Evolutionary conservation across 169 alveolate genomes (phyloP).

Genomic region (Theileria equi): DNA sequence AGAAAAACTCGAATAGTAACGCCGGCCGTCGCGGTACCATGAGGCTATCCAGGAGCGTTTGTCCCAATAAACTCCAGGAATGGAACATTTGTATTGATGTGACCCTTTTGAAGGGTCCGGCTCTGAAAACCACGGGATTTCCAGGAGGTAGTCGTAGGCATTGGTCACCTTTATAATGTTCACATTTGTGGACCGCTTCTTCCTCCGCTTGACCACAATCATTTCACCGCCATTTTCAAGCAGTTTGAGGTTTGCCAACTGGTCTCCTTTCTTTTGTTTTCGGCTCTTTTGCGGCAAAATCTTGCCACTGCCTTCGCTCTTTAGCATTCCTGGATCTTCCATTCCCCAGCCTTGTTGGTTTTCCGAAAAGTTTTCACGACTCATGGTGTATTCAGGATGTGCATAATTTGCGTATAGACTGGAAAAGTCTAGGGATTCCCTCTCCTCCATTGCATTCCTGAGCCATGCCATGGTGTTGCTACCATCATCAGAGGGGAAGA

Average conservation of each 20-base stretch:
- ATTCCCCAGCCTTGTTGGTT: too few relatives aligned
- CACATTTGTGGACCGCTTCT: conserved; percentile 5
- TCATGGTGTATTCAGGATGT: not conserved
- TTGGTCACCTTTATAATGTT: conserved; percentile 51
- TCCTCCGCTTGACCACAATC: conserved; percentile 30
- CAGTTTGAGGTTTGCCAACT: conserved; percentile 1
- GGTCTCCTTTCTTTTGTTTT: not conserved
- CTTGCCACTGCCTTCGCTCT: not conserved
- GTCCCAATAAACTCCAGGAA: conserved; percentile 85
- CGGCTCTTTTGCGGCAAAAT: too few relatives aligned
- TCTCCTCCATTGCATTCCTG: not conserved
- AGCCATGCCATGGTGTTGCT: not conserved
- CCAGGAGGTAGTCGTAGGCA: conserved; percentile 77
- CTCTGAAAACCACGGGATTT: conserved; percentile 58
- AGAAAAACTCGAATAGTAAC: conserved; percentile 77
- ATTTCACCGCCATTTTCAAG: conserved; percentile 47
- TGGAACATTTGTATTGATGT: conserved; percentile 59
- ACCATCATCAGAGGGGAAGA: conserved; percentile 30
- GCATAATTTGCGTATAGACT: not conserved
- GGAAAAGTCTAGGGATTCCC: not conserved
- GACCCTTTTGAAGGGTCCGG: conserved; percentile 64
- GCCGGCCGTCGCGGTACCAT: conserved; percentile 77
- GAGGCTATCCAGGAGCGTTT: conserved; percentile 85
- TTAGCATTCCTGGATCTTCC: not conserved
- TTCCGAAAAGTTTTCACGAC: not conserved